Base-by-base conservation (phyloP, 2,329 filamentous ascomycete genomes). In the Scedosporium boydii region DNA sequence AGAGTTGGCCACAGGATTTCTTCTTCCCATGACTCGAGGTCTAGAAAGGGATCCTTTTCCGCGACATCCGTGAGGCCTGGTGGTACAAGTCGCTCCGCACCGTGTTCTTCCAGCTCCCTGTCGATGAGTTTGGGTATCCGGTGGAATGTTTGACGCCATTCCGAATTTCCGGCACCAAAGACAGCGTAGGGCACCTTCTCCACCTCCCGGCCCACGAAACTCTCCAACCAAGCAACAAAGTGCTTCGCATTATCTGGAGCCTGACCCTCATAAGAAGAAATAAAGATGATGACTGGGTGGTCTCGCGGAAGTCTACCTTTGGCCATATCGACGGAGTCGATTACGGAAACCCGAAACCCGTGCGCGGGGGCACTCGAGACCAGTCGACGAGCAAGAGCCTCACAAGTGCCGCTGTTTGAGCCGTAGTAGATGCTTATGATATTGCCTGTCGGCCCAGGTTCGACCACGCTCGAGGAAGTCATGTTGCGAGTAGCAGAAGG, bases 381-480 rank as follows among this genome's bases (percentile, higher is more conserved):
- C 10, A 91, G 70, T 27, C 82, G 78, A 65, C 87, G 81, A 0
- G 88, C 85, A 56, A 91, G 78, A 1, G 85, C 79, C 71, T 91
- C 87, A 70, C 89, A 92, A 1, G 89, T 92, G 0, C 89, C 89
- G 1, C 84, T 86, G 69, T 91, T 90, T 21, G 86, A 89, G 2
- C 89, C 89, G 68, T 89, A 92, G 55, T 87, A 81, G 23, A 93
- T 81, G n/a, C 81, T 82, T 66, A 93, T 71, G 46, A 34, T 10
- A 61, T 41, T n/a, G n/a, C n/a, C 12, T 63, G 29, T 26, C 34
- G 26, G 10, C n/a, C 44, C n/a, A n/a, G n/a, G n/a, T n/a, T n/a
- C n/a, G n/a, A n/a, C n/a, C n/a, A n/a, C n/a, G n/a, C n/a, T n/a
- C n/a, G n/a, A n/a, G n/a, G n/a, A n/a, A n/a, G n/a, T n/a, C n/a